Evolutionary conservation across 495 filamentous ascomycete genomes (phyloP).

Genomic region (Hypoxylon subgilvum): DNA sequence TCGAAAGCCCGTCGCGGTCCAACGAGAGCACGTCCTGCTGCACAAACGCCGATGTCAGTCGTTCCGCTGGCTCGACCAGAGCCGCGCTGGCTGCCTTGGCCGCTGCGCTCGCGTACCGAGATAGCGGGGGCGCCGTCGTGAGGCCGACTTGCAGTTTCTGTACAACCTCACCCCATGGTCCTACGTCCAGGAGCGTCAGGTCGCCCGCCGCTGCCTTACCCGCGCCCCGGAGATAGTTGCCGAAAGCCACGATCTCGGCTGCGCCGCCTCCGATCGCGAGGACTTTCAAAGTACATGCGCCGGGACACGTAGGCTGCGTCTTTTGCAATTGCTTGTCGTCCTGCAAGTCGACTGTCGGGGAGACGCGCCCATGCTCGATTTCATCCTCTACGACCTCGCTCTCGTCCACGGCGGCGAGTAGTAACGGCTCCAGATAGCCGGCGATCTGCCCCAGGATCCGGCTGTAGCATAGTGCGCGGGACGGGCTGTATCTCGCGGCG

Average conservation of each 20-base stretch:
- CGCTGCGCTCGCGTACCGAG: slow-evolving; percentile 62
- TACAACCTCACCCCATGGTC: slow-evolving; percentile 72
- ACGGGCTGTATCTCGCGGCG: slow-evolving; percentile 84
- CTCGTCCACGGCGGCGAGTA: slow-evolving; percentile 2
- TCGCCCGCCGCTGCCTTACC: slow-evolving; percentile 30
- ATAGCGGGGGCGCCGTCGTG: slow-evolving; percentile 54
- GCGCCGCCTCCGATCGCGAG: slow-evolving; percentile 86
- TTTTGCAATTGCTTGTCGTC: slow-evolving; percentile 2
- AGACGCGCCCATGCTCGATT: slow-evolving; percentile 13
- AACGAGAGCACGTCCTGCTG: slow-evolving; percentile 68
- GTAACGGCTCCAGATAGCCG: slow-evolving; percentile 45
- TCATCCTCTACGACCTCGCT: slow-evolving; percentile 5
- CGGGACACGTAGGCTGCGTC: background rate
- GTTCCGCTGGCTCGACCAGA: slow-evolving; percentile 42
- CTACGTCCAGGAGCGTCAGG: slow-evolving; percentile 78
- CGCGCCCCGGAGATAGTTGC: slow-evolving; percentile 56
- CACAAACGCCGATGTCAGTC: slow-evolving; percentile 58
- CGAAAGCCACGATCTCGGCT: slow-evolving; percentile 81
- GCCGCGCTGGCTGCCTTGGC: slow-evolving; percentile 52
- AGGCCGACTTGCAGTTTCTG: slow-evolving; percentile 56
- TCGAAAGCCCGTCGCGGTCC: slow-evolving; percentile 46
- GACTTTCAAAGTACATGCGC: slow-evolving; percentile 46
- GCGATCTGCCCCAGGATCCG: slow-evolving; percentile 64
- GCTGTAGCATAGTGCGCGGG: slow-evolving; percentile 78
- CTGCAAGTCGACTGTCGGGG: slow-evolving; percentile 16